Base-by-base conservation (phyloP, 2,329 filamentous ascomycete species). In the Aspergillus pseudoviridinutans region DNA sequence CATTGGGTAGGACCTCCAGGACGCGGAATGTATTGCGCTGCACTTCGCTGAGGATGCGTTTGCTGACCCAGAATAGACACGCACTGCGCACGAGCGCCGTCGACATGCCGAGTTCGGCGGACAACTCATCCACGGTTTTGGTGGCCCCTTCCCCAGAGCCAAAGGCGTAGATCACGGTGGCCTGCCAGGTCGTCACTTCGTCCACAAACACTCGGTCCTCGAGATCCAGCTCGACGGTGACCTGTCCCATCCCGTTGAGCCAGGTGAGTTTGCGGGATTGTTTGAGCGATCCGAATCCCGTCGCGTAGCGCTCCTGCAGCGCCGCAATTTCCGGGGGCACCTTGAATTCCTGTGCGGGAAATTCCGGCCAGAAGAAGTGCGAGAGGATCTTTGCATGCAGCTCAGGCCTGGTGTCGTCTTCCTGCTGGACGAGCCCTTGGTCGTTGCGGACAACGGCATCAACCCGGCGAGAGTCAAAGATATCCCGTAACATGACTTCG, bases 401-500 rank as follows among this genome's bases (percentile, higher is more conserved):
- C 14, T 81, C 74, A 2, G 79, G 74, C 2, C 66, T 69, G 14
- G 70, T 63, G 3, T 71, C 58, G 4, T 66, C 71, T 38, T 29
- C 35, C 41, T 55, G 49, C 24, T 51, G 66, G 57, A 59, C 68
- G 27, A 80, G 66, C 7, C 74, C 70, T 67, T 80, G 76, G 42
- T 78, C 78, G 56, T 80, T 82, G 46, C 85, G 80, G 50, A 96
- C 85, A 12, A 82, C 78, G 7, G 80, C 77, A 69, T 97, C 90
- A 58, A 95, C 84, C 46, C 85, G 83, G 59, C 83, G 82, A 1
- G 92, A 96, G 68, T 97, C 92, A 63, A 89, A 84, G 38, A 97
- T 89, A 71, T 99, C 94, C 62, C 89, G 90, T 57, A 99, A 84
- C 94, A 99, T 99, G 67, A 99, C 94, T 70, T 99, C 93, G 73